These are phyloP conservation scores for Heliophila coronopifolia DNA, from an alignment of 441 rosid genomes.

Conservation along the genomic window DNA sequence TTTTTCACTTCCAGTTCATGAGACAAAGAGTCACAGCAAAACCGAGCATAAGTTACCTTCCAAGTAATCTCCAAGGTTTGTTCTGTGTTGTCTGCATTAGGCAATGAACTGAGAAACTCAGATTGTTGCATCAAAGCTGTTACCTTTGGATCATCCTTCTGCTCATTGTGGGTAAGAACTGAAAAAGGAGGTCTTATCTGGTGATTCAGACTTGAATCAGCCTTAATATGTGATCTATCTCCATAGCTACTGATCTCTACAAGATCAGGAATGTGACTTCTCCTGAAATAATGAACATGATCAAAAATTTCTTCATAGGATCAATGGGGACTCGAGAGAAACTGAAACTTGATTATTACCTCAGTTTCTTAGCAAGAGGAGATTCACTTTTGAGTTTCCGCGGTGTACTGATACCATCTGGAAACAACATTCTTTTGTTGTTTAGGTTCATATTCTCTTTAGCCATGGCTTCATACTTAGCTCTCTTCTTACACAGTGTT, in stretches of 20 bases:
- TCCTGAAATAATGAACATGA: constrained; percentile 39
- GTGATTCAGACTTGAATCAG: constrained; percentile 37
- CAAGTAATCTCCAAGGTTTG: constrained; percentile 94
- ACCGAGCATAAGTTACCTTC: constrained; percentile 46
- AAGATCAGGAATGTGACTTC: constrained; percentile 49
- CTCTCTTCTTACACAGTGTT: constrained; percentile 93
- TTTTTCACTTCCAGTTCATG: neutral
- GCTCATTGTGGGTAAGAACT: constrained; percentile 53
- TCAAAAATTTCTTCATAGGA: neutral
- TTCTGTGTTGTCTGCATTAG: constrained; percentile 64
- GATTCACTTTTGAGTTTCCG: constrained; percentile 36
- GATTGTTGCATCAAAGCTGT: constrained; percentile 83
- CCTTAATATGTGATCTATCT: constrained; percentile 50
- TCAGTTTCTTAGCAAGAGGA: constrained; percentile 50
- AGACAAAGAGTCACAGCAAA: neutral
- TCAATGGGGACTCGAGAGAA: constrained; percentile 7
- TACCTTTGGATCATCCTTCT: constrained; percentile 86
- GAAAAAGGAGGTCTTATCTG: constrained; percentile 62
- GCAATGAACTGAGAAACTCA: constrained; percentile 79
- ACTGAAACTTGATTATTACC: constrained; percentile 34
- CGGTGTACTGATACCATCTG: constrained; percentile 37
- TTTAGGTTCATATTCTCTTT: constrained; percentile 72
- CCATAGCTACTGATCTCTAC: constrained; percentile 37
- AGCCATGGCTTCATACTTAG: constrained; percentile 84
- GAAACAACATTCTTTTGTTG: constrained; percentile 58